Conservation (phyloP, 495 filamentous ascomycete genomes). For the Cercophora scortea region DNA sequence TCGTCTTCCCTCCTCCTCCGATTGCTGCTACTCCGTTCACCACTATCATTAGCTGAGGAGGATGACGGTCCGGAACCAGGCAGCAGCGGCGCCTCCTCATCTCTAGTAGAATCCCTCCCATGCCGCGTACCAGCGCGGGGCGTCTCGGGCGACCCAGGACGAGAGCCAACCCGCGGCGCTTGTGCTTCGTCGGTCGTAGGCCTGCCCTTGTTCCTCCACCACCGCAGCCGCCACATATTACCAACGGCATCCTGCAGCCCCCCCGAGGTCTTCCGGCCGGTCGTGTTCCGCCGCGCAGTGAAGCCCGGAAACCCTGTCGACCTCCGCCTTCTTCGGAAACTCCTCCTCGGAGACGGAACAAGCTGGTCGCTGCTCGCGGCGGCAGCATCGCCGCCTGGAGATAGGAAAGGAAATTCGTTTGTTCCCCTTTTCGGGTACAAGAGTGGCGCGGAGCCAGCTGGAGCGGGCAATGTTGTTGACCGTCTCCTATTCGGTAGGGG, state of each 20-base stretch:
- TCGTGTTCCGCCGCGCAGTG: constrained; percentile 27
- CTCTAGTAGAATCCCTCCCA: too few species aligned
- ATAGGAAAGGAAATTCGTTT: constrained; percentile 20
- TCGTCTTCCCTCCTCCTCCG: too few species aligned
- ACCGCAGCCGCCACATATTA: constrained; percentile 30
- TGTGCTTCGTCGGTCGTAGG: too few species aligned
- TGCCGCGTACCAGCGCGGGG: too few species aligned
- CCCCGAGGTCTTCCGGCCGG: constrained; percentile 17
- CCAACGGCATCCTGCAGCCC: constrained; percentile 31
- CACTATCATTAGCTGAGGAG: too few species aligned
- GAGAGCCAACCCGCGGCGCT: too few species aligned
- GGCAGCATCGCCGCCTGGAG: constrained; percentile 5
- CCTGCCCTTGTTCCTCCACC: constrained; percentile 24
- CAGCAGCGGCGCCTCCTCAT: too few species aligned
- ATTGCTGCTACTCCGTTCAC: too few species aligned
- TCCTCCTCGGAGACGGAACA: constrained; percentile 11
- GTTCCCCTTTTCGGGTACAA: constrained; percentile 15
- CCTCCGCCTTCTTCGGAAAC: constrained; percentile 35
- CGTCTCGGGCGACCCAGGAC: too few species aligned
- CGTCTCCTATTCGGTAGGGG: constrained; percentile 22
- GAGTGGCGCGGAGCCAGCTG: constrained; percentile 21
- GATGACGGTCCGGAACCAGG: too few species aligned
- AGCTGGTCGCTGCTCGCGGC: constrained; percentile 6
- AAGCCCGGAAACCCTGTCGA: constrained; percentile 49
- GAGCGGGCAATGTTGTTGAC: constrained; percentile 28